phyloP scores from a whole-genome alignment of 2,329 filamentous ascomycete genomes.

The Clarireedia sp. region DNA sequence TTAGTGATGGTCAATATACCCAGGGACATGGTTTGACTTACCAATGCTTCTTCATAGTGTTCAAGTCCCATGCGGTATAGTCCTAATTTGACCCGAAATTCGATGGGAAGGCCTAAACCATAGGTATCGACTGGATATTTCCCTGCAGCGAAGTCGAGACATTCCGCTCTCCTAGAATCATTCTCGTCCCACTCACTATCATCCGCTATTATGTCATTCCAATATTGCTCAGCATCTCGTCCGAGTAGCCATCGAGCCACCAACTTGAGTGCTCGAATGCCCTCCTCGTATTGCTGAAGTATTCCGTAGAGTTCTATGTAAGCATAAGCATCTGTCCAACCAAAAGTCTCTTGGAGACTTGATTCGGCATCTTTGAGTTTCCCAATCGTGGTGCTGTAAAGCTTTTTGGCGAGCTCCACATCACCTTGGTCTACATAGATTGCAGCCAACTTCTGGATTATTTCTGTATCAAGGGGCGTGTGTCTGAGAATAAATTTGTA shows the following conservation, averaged over 20 bases:
- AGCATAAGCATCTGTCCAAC: constrained; percentile 77
- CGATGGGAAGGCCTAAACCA: constrained; percentile 66
- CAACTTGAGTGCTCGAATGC: constrained; percentile 60
- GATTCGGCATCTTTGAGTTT: constrained; percentile 17
- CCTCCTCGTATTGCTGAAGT: constrained; percentile 53
- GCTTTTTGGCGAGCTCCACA: constrained; percentile 27
- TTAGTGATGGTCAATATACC: constrained; percentile 11
- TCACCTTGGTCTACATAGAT: constrained; percentile 29
- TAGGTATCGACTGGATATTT: constrained; percentile 52
- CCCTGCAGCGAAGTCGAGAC: constrained; percentile 51
- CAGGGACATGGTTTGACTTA: constrained; percentile 34
- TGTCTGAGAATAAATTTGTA: constrained; percentile 46
- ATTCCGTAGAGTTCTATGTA: constrained; percentile 75
- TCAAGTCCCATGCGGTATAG: constrained; percentile 70
- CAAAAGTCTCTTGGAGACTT: constrained; percentile 15
- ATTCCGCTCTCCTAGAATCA: constrained; percentile 56
- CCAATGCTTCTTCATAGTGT: constrained; percentile 64
- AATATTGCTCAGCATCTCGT: constrained; percentile 63
- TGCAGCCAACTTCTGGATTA: constrained; percentile 30
- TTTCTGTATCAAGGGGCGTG: constrained; percentile 38
- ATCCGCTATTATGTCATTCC: constrained; percentile 65
- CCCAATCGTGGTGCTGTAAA: constrained; percentile 29
- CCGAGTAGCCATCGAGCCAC: constrained; percentile 78
- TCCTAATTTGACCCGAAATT: constrained; percentile 77
- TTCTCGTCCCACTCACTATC: constrained; percentile 84